phyloP scores from a whole-genome alignment of 1,284 basidiomycete species.

The Ustilago shanxiensis region DNA sequence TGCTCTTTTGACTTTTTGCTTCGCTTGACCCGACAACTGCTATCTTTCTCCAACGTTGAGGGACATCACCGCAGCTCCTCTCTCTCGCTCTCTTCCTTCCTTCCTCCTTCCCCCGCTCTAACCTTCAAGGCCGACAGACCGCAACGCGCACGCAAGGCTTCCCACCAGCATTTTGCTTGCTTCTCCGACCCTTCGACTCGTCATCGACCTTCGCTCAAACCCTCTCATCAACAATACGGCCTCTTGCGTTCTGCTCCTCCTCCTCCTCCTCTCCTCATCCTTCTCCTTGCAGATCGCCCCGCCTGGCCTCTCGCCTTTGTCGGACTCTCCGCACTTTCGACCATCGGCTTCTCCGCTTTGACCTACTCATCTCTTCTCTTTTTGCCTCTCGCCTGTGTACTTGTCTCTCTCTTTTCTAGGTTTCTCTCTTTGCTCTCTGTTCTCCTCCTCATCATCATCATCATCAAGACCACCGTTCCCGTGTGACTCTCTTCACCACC shows the following conservation, averaged over 20 bases:
- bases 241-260: conserved; percentile 1
- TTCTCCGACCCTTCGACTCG: conserved; percentile 8
- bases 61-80: conserved; percentile 21
- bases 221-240: neutral
- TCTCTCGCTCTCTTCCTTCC: no score
- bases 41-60: conserved; percentile 6
- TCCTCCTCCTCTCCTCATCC: neutral
- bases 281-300: conserved; percentile 29
- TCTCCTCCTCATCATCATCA: neutral
- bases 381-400: conserved; percentile 24
- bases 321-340: conserved; percentile 19
- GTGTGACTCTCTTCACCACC: neutral
- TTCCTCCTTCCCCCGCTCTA: conserved; percentile 16
- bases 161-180: conserved; percentile 3
- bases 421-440: conserved; percentile 17
- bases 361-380: neutral
- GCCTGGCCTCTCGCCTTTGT: neutral
- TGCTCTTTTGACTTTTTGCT: neutral
- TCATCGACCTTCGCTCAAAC: neutral
- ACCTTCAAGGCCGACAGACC: conserved; percentile 37
- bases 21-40: conserved; percentile 7
- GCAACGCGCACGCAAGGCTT: neutral
- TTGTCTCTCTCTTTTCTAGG: conserved; percentile 12
- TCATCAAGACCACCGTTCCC: conserved; percentile 9
- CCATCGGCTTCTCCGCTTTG: conserved; percentile 24